A percentile compares a stretch with the other conserved stretches of the same genome.
Conservation (phyloP, 331 rosid genomes). For the Saraca asoca region DNA sequence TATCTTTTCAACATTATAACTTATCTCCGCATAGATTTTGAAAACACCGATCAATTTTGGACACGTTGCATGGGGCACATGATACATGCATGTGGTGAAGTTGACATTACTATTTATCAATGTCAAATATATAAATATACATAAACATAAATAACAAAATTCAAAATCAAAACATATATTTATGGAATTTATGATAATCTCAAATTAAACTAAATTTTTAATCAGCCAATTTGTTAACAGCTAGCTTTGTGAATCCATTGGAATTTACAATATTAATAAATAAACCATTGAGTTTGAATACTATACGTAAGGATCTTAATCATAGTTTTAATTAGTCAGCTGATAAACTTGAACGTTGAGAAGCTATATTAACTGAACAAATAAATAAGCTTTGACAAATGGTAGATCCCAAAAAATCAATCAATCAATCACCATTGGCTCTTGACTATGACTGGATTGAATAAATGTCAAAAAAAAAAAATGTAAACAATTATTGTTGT, state of each 20-base stretch:
- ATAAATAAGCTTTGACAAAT: neutral
- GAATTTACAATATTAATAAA: neutral
- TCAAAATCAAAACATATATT: neutral
- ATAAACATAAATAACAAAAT: neutral
- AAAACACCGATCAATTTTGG: slow-evolving; percentile 23
- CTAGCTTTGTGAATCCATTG: slow-evolving; percentile 1
- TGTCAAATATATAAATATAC: slow-evolving; percentile 21
- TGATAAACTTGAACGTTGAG: slow-evolving; percentile 17
- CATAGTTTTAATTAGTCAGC: neutral
- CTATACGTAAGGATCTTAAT: neutral
- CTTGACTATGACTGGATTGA: too few species aligned
- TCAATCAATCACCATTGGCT: too few species aligned
- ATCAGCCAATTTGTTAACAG: slow-evolving; percentile 1
- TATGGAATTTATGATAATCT: neutral
- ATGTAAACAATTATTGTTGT: too few species aligned
- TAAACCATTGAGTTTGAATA: slow-evolving; percentile 18
- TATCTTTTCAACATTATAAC: neutral
- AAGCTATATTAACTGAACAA: slow-evolving; percentile 4
- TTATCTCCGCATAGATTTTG: slow-evolving; percentile 23
- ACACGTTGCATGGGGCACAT: slow-evolving; percentile 40
- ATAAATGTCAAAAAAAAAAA: too few species aligned
- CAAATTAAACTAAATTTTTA: slow-evolving; percentile 4
- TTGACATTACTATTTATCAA: slow-evolving; percentile 30
- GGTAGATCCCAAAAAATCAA: neutral
- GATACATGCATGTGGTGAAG: slow-evolving; percentile 33